Evolutionary conservation across 345 rosid species (phyloP).

Genomic region (Mangifera indica): DNA sequence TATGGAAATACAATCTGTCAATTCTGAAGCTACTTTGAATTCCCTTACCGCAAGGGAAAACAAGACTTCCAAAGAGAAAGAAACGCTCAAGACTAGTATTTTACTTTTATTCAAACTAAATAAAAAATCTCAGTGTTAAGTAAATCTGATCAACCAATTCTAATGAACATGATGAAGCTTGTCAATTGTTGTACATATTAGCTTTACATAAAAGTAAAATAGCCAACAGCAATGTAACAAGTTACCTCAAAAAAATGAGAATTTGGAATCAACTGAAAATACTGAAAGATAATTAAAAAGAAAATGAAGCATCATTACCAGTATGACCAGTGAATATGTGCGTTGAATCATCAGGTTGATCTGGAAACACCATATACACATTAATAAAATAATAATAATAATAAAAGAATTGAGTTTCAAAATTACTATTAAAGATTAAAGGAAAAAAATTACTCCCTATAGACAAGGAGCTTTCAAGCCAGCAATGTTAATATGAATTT

Average conservation of each 20-base stretch:
- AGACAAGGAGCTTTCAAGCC: too few relatives aligned
- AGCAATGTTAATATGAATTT: not conserved
- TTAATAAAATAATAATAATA: too few relatives aligned
- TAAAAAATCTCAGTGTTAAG: not conserved
- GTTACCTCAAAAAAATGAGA: not conserved
- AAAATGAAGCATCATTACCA: conserved; percentile 35
- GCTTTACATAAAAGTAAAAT: not conserved
- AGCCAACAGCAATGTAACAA: not conserved
- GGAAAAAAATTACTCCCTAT: too few relatives aligned
- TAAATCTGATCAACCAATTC: not conserved
- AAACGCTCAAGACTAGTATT: not conserved
- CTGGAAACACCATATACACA: conserved; percentile 30
- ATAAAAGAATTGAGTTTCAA: too few relatives aligned
- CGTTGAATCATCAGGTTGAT: conserved; percentile 75
- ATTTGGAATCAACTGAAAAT: not conserved
- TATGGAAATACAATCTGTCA: not conserved
- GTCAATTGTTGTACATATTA: not conserved
- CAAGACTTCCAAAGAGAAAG: not conserved
- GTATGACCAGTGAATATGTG: conserved; percentile 89
- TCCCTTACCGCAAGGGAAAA: not conserved
- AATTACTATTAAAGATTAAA: too few relatives aligned
- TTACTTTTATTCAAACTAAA: not conserved
- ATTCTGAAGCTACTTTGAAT: not conserved
- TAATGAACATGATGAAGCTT: not conserved
- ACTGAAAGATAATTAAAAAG: not conserved